These are phyloP conservation scores for Boletus sp. DNA, from an alignment of 768 basidiomycete genomes.

Conservation along the genomic window DNA sequence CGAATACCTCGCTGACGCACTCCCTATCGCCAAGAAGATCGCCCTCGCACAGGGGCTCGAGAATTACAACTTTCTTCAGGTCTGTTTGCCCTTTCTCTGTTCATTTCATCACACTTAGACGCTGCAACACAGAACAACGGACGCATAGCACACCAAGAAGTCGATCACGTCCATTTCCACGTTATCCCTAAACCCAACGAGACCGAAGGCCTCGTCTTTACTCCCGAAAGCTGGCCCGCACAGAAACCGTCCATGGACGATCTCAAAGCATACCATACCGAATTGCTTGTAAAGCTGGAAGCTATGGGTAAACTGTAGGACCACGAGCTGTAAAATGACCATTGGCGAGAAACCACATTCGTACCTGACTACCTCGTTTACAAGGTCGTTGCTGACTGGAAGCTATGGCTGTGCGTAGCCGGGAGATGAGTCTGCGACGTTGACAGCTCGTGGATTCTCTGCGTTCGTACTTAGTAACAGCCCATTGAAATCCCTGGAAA, in stretches of 20 bases:
- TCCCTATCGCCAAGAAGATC: conserved; percentile 87
- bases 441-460: no score
- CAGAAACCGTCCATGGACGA: conserved; percentile 20
- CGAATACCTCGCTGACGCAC: conserved; percentile 70
- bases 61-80: conserved; percentile 87
- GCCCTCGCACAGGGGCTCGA: conserved; percentile 69
- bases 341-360: not conserved
- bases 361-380: not conserved
- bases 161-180: conserved; percentile 91
- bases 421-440: no score
- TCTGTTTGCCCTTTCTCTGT: conserved; percentile 11
- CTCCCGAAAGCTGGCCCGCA: conserved; percentile 50
- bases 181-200: conserved; percentile 87
- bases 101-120: not conserved
- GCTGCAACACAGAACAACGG: conserved; percentile 59
- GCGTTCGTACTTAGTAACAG: no score
- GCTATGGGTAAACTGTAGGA: conserved; percentile 17
- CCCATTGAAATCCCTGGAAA: no score
- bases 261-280: conserved; percentile 20
- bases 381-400: no score
- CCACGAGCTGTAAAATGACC: not conserved
- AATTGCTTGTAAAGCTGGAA: conserved; percentile 18
- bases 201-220: conserved; percentile 70
- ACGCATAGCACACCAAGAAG: conserved; percentile 60
- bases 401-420: no score